phyloP scores from a whole-genome alignment of 208 protist species.

The Crithidia expoeki region DNA sequence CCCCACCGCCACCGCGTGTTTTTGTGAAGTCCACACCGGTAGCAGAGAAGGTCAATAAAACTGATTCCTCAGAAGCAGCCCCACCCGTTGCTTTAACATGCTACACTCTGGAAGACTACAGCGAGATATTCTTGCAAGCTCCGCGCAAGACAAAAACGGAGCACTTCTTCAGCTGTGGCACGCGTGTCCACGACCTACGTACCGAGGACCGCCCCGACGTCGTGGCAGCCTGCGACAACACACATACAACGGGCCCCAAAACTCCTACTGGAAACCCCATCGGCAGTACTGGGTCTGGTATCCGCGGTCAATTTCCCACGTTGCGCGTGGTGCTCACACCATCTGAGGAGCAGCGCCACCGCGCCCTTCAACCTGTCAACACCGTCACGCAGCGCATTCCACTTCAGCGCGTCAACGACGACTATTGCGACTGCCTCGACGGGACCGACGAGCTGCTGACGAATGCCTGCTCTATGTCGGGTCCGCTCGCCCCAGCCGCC shows the following conservation, averaged over 20 bases:
- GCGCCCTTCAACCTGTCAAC: conserved; percentile 36
- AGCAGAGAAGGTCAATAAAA: neutral
- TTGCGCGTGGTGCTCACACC: conserved; percentile 66
- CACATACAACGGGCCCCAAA: neutral
- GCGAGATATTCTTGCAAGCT: conserved; percentile 44
- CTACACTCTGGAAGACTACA: conserved; percentile 79
- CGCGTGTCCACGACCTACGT: conserved; percentile 60
- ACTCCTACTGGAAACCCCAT: neutral
- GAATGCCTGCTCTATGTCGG: conserved; percentile 79
- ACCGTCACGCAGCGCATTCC: conserved; percentile 58
- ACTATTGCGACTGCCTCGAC: conserved; percentile 89
- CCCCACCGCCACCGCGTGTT: conserved; percentile 10
- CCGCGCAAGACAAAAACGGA: conserved; percentile 5
- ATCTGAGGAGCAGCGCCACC: conserved; percentile 55
- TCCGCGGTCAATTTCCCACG: conserved; percentile 5
- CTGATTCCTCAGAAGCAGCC: neutral
- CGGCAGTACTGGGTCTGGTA: neutral
- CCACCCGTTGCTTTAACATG: conserved; percentile 19
- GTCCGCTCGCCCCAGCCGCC: conserved; percentile 41
- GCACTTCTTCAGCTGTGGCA: conserved; percentile 72
- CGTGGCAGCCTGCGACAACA: conserved; percentile 35
- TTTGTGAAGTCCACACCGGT: neutral
- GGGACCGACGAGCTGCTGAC: conserved; percentile 80
- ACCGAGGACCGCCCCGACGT: conserved; percentile 42
- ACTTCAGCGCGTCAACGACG: conserved; percentile 65